A percentile compares a stretch with the other conserved stretches of the same genome.
These are phyloP conservation scores for Dipteronia dyeriana DNA, from an alignment of 345 rosid species.

Conservation along the genomic window DNA sequence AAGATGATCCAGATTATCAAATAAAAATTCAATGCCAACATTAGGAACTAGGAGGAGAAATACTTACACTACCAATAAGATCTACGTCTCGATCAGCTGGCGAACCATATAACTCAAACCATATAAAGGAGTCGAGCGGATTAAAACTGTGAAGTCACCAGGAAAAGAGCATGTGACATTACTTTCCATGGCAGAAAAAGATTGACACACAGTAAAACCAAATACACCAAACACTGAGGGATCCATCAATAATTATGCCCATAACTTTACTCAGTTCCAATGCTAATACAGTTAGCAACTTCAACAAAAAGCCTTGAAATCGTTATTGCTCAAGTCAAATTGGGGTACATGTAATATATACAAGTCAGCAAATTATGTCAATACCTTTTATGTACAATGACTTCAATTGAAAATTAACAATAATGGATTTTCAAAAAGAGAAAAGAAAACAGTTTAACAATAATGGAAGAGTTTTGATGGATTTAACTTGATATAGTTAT, in stretches of 20 bases:
- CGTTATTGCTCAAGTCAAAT: neutral
- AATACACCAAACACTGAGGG: neutral
- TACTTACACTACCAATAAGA: constrained; percentile 75
- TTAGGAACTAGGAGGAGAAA: constrained; percentile 18
- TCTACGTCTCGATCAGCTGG: constrained; percentile 88
- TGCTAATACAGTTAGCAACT: neutral
- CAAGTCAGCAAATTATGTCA: neutral
- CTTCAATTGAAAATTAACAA: neutral
- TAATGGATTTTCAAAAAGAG: neutral
- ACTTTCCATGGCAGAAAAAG: neutral
- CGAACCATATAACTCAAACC: constrained; percentile 87
- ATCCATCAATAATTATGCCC: neutral
- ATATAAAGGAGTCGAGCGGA: constrained; percentile 76
- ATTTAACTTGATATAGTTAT: neutral
- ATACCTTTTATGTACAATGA: neutral
- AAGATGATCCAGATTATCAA: constrained; percentile 1
- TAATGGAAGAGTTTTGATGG: neutral
- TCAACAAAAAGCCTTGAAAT: neutral
- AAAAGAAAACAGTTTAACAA: neutral
- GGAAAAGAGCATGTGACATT: neutral
- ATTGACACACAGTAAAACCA: neutral
- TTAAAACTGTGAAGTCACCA: constrained; percentile 63
- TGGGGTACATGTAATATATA: neutral
- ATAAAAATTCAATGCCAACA: constrained; percentile 6
- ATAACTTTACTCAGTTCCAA: neutral